Percentiles rank a stretch among this genome's conserved stretches.
Evolutionary conservation across 2,329 filamentous ascomycete genomes (phyloP).

Genomic region (Tolypocladium endophyticum): DNA sequence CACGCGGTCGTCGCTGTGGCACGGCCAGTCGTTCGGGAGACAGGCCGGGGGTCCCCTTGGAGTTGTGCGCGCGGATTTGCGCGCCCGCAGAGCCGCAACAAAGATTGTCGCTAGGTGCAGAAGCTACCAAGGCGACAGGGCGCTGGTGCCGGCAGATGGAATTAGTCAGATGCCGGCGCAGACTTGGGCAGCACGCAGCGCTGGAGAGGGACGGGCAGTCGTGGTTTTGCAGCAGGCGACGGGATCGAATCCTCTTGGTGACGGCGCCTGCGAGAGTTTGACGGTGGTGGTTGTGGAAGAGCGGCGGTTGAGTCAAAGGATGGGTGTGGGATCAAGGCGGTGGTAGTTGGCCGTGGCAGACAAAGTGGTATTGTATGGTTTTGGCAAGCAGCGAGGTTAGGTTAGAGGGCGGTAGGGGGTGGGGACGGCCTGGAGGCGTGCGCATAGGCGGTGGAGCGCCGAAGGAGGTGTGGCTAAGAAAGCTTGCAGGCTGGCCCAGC

Average conservation of each 20-base stretch:
- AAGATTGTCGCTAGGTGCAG: neutral
- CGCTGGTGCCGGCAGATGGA: neutral
- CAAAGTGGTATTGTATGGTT: neutral
- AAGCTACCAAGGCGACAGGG: neutral
- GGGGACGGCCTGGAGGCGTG: neutral
- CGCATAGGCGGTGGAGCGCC: neutral
- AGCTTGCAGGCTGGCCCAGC: conserved; percentile 1
- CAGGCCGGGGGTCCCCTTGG: neutral
- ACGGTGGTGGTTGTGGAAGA: neutral
- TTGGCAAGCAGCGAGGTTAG: neutral
- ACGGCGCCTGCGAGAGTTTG: neutral
- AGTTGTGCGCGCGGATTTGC: neutral
- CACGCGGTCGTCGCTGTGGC: neutral
- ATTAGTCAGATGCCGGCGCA: neutral
- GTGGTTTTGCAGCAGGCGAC: neutral
- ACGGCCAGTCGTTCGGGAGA: neutral
- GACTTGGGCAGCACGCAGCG: neutral
- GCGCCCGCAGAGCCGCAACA: conserved; percentile 2
- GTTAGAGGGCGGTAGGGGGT: neutral
- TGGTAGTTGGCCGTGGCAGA: neutral
- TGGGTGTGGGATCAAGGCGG: neutral
- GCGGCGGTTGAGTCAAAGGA: neutral
- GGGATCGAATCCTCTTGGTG: neutral
- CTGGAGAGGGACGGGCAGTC: neutral
- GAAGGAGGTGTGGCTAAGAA: neutral